Conservation (phyloP, 495 filamentous ascomycete genomes). For the Penicillium coffeae region DNA sequence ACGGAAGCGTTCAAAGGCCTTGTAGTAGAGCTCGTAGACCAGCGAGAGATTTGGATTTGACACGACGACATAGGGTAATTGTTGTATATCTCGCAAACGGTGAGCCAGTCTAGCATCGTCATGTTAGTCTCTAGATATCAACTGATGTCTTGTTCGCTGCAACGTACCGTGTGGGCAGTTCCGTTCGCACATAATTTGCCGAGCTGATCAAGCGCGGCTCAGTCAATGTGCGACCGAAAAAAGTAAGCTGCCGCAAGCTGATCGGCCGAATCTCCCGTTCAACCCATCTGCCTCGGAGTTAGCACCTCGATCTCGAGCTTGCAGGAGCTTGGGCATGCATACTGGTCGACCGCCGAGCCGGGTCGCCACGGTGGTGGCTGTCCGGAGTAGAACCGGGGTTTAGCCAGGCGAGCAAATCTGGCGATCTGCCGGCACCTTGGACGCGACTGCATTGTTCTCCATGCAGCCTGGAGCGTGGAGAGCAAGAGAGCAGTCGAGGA, state of each 20-base stretch:
- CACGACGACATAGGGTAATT: constrained; percentile 90
- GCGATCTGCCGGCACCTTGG: constrained; percentile 29
- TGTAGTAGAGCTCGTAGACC: constrained; percentile 96
- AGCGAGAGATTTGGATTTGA: constrained; percentile 91
- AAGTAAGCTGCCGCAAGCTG: constrained; percentile 86
- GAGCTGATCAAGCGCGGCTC: constrained; percentile 86
- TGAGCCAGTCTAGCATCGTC: constrained; percentile 67
- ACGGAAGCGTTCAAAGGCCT: constrained; percentile 86
- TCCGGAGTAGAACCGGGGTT: constrained; percentile 24
- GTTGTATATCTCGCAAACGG: constrained; percentile 95
- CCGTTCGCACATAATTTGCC: constrained; percentile 94
- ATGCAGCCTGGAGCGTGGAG: constrained; percentile 16
- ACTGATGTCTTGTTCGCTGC: background rate
- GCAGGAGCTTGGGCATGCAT: constrained; percentile 16
- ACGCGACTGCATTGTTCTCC: constrained; percentile 35
- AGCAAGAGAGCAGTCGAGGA: background rate
- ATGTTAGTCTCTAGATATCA: background rate
- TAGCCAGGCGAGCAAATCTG: constrained; percentile 11
- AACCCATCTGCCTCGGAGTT: constrained; percentile 64
- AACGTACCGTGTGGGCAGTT: constrained; percentile 79
- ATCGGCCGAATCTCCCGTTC: constrained; percentile 80
- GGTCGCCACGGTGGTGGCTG: constrained; percentile 71
- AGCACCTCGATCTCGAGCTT: background rate
- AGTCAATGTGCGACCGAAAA: constrained; percentile 88
- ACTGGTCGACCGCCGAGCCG: constrained; percentile 84